These are phyloP conservation scores for Fraxinus greggii DNA, from an alignment of 305 asterid genomes.

Conservation along the genomic window DNA sequence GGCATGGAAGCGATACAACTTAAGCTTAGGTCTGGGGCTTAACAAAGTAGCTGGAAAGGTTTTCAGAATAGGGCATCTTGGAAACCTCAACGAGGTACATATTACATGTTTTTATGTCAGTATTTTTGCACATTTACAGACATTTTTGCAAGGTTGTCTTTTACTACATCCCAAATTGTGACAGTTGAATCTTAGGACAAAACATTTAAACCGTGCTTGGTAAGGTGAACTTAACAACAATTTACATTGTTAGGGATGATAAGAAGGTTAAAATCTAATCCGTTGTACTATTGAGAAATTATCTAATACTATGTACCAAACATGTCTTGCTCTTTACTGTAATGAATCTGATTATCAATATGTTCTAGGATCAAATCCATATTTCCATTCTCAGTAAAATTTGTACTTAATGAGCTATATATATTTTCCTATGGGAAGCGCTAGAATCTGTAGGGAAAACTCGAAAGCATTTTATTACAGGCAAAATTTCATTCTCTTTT, in stretches of 20 bases:
- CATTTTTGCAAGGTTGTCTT: background rate
- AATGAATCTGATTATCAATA: background rate
- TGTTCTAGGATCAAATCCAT: background rate
- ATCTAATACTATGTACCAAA: background rate
- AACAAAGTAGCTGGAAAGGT: constrained; percentile 96
- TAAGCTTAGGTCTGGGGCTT: constrained; percentile 94
- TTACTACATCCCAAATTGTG: background rate
- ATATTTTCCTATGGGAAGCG: background rate
- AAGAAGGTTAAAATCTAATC: background rate
- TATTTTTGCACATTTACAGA: background rate
- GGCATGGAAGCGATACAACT: constrained; percentile 96
- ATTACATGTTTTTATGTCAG: background rate
- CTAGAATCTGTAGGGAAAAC: background rate
- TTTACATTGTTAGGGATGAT: background rate
- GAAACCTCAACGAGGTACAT: constrained; percentile 54
- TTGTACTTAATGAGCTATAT: constrained; percentile 37
- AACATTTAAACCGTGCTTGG: background rate
- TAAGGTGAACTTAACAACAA: background rate
- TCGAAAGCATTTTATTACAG: background rate
- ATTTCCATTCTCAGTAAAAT: background rate
- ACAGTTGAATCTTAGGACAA: background rate
- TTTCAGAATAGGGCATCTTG: constrained; percentile 96
- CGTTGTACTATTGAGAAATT: background rate
- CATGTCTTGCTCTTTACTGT: background rate
- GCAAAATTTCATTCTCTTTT: background rate